Evolutionary conservation across 2,329 filamentous ascomycete genomes (phyloP), one percentile per base, ranked within the genome.

Genomic region (Phyllachora maydis): DNA sequence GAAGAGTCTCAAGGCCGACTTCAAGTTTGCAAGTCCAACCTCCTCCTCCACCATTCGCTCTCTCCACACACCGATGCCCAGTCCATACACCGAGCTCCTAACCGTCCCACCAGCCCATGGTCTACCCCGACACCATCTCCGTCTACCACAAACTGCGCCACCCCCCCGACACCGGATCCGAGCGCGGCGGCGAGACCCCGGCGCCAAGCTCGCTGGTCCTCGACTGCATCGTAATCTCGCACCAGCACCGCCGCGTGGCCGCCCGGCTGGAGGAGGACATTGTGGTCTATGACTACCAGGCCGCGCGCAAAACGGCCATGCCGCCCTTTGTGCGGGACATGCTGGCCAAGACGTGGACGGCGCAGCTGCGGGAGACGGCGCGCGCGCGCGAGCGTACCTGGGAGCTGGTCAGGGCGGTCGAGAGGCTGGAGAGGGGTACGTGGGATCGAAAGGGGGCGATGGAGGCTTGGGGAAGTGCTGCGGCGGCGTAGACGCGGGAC

Each of bases 71-170:
- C 13, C 12, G 10, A 19, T 18, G 17, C 20, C 11, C 15, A 15
- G 11, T 31, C 21, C 23, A 12, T 17, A 17, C n/a, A 19, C 14
- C 25, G 22, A 30, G 25, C 19, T 4, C n/a, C n/a, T n/a, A n/a
- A n/a, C n/a, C n/a, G n/a, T n/a, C n/a, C n/a, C n/a, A n/a, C 8
- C 33, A 81, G 76, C 79, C 82, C 10, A 73, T 92, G 65, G 72
- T 60, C 16, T 90, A 66, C 45, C 82, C 82, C 1, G 82, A 92
- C 44, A 62, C 64, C 23, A 66, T 91, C 30, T 81, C 75, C 0
- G 78, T 88, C 11, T 74, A 85, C 36, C 81, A 92, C 49, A 83
- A 74, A 42, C 60, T 92, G 8, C 49, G 58, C 3, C 43, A 47
- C 13, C 72, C 68, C 3, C 45, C 48, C 0, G 37, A 49, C 11